phyloP scores from a whole-genome alignment of 768 basidiomycete genomes.

The Scleroderma citrinum region DNA sequence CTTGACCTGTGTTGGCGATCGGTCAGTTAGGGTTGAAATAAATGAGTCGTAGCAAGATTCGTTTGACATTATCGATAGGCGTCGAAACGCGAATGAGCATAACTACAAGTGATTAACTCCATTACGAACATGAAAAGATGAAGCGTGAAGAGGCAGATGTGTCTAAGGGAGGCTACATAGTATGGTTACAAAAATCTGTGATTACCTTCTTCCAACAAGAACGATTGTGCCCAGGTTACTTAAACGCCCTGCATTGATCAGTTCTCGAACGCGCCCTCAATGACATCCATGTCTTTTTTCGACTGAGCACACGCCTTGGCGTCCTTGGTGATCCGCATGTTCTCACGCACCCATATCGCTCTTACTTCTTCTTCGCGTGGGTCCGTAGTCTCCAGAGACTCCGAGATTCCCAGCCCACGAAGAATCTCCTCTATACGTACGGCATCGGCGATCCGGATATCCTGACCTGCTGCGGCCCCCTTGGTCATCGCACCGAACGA shows the following conservation, averaged over 20 bases:
- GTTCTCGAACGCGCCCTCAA: background rate
- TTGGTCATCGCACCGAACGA: constrained; percentile 44
- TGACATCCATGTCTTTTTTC: background rate
- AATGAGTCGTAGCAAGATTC: background rate
- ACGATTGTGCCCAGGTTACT: background rate
- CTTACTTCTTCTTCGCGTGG: constrained; percentile 39
- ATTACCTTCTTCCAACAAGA: background rate
- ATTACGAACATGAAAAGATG: background rate
- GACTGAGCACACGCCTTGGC: constrained; percentile 14
- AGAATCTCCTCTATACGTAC: constrained; percentile 63
- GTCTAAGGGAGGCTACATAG: background rate
- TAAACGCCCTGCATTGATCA: background rate
- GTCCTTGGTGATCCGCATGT: constrained; percentile 32
- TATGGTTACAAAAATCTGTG: background rate
- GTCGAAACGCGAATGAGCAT: background rate
- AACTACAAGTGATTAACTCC: background rate
- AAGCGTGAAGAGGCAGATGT: background rate
- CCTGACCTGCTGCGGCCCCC: constrained; percentile 31
- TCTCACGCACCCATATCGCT: constrained; percentile 39
- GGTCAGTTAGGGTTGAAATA: no score
- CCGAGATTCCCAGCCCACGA: constrained; percentile 57
- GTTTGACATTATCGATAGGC: background rate
- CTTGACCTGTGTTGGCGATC: no score
- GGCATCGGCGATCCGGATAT: constrained; percentile 50
- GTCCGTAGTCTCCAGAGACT: constrained; percentile 21